phyloP scores from a whole-genome alignment of 345 rosid species.

The Moricandia arvensis region DNA sequence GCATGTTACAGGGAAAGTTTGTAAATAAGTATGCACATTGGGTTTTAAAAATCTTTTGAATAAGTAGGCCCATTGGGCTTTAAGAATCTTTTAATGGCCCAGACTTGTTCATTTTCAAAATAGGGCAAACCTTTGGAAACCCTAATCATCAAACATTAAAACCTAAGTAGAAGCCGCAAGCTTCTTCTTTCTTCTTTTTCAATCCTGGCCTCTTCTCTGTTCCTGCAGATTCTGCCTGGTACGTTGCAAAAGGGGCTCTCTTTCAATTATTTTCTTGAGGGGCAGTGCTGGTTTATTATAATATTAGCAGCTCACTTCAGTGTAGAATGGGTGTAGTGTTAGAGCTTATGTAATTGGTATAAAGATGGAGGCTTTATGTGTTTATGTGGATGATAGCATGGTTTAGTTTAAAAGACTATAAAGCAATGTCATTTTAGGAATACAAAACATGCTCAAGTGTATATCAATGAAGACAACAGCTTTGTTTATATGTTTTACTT shows the following conservation, averaged over 20 bases:
- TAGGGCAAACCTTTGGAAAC: slow-evolving; percentile 14
- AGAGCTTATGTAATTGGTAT: not conserved
- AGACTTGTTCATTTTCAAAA: not conserved
- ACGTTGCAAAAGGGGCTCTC: not conserved
- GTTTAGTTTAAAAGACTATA: not conserved
- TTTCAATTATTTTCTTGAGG: no score
- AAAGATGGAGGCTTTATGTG: not conserved
- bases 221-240: slow-evolving; percentile 30
- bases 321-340: not conserved
- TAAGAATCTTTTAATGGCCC: slow-evolving; percentile 4
- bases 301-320: not conserved
- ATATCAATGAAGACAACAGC: not conserved
- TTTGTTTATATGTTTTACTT: not conserved
- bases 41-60: not conserved
- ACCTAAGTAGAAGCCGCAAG: slow-evolving; percentile 35
- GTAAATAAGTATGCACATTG: not conserved
- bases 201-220: slow-evolving; percentile 23
- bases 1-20: not conserved
- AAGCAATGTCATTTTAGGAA: not conserved
- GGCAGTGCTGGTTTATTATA: not conserved
- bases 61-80: not conserved
- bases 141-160: slow-evolving; percentile 31
- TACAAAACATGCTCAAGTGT: not conserved
- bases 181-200: not conserved
- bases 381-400: not conserved